Base-by-base conservation (phyloP, 2,329 filamentous ascomycete species). In the Aspergillus arachidicola region DNA sequence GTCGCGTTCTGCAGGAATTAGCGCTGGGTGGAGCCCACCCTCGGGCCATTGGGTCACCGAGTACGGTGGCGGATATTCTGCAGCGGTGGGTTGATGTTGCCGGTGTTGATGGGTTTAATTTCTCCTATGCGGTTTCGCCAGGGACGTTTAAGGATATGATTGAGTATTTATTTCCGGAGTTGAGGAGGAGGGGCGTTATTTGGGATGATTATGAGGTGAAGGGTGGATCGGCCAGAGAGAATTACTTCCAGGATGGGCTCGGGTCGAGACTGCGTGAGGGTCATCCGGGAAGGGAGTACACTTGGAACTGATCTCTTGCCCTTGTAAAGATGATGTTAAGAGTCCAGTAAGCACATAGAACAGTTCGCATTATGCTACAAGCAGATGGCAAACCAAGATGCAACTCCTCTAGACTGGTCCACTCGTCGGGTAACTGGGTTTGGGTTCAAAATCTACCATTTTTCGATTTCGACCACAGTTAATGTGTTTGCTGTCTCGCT, bases 171-270 rank as follows among this genome's bases (percentile, higher is more conserved):
- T 46, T 73, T 4, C 72, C 70, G 4, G 70, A 73, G 57, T 36
- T 75, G 57, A 63, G 64, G 38, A 60, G 60, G 43, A 58, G 72
- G 50, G 73, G 73, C 3, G 46, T 75, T 7, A 80, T 81, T 67
- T 76, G 75, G 76, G 70, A 71, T 6, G 74, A 76, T 54, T 76
- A 78, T 62, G 73, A 67, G 21, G 73, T 74, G 2, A 68, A 72
- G 43, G 74, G 73, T 6, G 78, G 74, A 14, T 50, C 58, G 26
- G 60, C 61, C 7, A 58, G 64, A 26, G 62, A 64, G 30, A 64
- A 61, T 54, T 61, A 61, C 46, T 59, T 61, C 6, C 32, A 51
- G 7, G 62, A 56, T 30, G 57, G 45, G 4, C n/a, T 21, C 1
- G 59, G 59, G 26, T 26, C 62, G 12, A 36, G 61, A 14, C 19